These are phyloP conservation scores for Chalciporus chontae DNA, from an alignment of 768 basidiomycete species.

Conservation along the genomic window DNA sequence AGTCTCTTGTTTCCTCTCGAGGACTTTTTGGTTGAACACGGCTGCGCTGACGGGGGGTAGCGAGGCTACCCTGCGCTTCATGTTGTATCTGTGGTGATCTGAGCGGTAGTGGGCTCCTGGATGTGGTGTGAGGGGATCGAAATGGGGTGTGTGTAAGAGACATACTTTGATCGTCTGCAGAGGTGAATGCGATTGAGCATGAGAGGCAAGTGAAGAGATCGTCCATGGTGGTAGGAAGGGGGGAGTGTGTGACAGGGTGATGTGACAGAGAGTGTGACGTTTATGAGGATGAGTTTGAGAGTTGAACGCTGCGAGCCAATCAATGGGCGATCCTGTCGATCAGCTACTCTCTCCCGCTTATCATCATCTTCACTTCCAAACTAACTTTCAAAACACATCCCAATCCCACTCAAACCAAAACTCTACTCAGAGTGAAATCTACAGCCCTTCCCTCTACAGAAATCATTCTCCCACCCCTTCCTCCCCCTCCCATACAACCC, in stretches of 20 bases:
- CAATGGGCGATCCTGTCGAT: slow-evolving; percentile 56
- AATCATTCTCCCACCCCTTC: slow-evolving; percentile 32
- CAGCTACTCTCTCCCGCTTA: slow-evolving; percentile 59
- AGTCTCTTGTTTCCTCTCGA: slow-evolving; percentile 74
- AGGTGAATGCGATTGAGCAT: slow-evolving; percentile 82
- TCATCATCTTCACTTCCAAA: slow-evolving; percentile 40
- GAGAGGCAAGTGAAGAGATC: slow-evolving; percentile 79
- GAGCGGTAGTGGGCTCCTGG: slow-evolving; percentile 85
- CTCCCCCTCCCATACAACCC: slow-evolving; percentile 24
- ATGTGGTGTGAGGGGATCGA: slow-evolving; percentile 2
- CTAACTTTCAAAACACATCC: slow-evolving; percentile 23
- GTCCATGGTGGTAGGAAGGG: neutral
- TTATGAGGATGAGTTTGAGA: no score
- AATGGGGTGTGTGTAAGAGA: slow-evolving; percentile 7
- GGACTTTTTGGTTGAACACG: slow-evolving; percentile 84
- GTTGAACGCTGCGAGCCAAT: slow-evolving; percentile 41
- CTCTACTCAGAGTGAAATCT: slow-evolving; percentile 24
- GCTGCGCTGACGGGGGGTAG: slow-evolving; percentile 78
- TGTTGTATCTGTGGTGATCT: slow-evolving; percentile 96
- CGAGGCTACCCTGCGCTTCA: slow-evolving; percentile 91
- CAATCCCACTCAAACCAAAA: slow-evolving; percentile 19
- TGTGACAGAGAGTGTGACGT: no score
- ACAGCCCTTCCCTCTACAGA: slow-evolving; percentile 21
- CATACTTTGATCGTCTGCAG: slow-evolving; percentile 81
- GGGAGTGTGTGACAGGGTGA: no score